Evolutionary conservation across 176 grass and related monocot genomes (phyloP), one percentile per base, ranked within the genome.

Genomic region (Calamus simplicifolius): DNA sequence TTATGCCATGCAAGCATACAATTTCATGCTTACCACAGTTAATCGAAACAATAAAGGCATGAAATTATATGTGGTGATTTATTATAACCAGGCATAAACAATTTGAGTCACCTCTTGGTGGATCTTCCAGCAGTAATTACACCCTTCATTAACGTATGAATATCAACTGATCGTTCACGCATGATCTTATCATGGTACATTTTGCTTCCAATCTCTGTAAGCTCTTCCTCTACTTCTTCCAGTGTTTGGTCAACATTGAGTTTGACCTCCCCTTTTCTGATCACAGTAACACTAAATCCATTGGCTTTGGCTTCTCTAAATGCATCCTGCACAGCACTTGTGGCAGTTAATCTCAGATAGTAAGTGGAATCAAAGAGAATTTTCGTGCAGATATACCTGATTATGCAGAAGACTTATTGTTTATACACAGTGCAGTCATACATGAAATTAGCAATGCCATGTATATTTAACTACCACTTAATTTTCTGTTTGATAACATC

Each of bases 181-280:
- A 76, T 76, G 53, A 76, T 61, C 55, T 52, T 76, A 54, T 76
- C 73, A 61, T 76, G 73, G 48, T 76, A 76, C 26, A 76, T 68
- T 27, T 76, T 76, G 55, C 73, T 76, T 53, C 73, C 73, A 8
- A 76, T 61, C 52, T 76, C 73, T 43, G 57, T 68, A 68, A 76
- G 54, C 62, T 76, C 54, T 51, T 67, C 73, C 64, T 76, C 73
- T 30, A 76, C 63, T 62, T 76, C 73, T 53, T 76, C 73, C 48
- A 76, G 31, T 38, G 73, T 76, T 53, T 76, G 63, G 64, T 76
- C 73, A 18, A 69, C 65, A 68, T 76, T 76, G 28, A 76, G 73
- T 30, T 67, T 76, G 48, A 76, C 43, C 56, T 68, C 63, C 17
- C 73, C 73, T 59, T 62, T 76, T 27, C 65, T 76, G 52, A 76